These are phyloP conservation scores for Sphagnum magellanicum DNA, from an alignment of 228 moss, liverwort and hornwort genomes.

Conservation along the genomic window DNA sequence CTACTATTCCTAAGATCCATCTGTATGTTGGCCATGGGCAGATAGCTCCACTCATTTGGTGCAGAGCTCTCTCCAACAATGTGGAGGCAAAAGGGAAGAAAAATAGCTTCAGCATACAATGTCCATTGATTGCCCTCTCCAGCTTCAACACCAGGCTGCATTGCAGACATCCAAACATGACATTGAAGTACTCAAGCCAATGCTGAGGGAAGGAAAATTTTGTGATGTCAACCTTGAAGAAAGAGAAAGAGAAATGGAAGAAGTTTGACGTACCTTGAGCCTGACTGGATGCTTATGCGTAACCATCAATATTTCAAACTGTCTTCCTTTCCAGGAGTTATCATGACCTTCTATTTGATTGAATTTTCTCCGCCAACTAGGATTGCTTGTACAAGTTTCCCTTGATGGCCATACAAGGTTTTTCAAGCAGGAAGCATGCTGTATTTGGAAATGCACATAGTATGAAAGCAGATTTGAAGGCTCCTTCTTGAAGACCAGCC, in stretches of 20 bases:
- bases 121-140: constrained; percentile 25
- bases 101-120: constrained; percentile 36
- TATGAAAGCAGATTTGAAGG: constrained; percentile 21
- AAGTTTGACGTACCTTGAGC: constrained; percentile 20
- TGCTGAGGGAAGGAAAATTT: too few species aligned
- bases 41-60: constrained; percentile 9
- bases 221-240: background rate
- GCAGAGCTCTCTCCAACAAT: constrained; percentile 23
- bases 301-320: constrained; percentile 38
- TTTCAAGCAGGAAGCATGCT: constrained; percentile 36
- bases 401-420: constrained; percentile 32
- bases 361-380: constrained; percentile 9
- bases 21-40: constrained; percentile 10
- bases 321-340: constrained; percentile 28
- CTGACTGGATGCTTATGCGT: constrained; percentile 45
- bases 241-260: background rate
- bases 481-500: constrained; percentile 15
- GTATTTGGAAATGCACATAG: constrained; percentile 54
- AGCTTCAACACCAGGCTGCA: constrained; percentile 31
- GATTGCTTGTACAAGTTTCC: constrained; percentile 4
- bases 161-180: background rate
- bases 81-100: constrained; percentile 39
- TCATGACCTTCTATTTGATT: constrained; percentile 7
- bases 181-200: too few species aligned
- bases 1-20: constrained; percentile 4